Evolutionary conservation across 1,139 yeast species (phyloP).

Genomic region (Zygosaccharomyces sapae): DNA sequence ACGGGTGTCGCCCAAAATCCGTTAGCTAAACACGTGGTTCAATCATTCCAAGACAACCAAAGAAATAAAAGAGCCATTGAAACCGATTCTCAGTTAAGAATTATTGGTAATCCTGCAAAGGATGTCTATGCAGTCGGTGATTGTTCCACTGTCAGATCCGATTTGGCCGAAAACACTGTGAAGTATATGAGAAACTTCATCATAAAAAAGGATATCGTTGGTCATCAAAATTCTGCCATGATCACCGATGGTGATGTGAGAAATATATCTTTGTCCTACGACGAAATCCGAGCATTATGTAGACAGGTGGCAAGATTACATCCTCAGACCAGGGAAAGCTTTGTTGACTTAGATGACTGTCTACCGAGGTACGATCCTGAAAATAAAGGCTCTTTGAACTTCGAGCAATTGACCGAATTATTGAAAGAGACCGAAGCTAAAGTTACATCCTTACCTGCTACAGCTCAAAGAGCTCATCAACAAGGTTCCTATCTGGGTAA

Average conservation of each 20-base stretch:
- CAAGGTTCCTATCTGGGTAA: constrained; percentile 59
- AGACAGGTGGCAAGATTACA: constrained; percentile 45
- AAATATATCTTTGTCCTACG: constrained; percentile 42
- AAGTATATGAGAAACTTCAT: constrained; percentile 43
- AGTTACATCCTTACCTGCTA: constrained; percentile 61
- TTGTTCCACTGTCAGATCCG: constrained; percentile 58
- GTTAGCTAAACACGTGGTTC: constrained; percentile 47
- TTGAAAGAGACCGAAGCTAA: constrained; percentile 53
- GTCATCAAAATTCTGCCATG: constrained; percentile 32
- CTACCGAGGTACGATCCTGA: constrained; percentile 48
- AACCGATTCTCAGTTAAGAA: constrained; percentile 61
- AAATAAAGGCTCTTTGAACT: constrained; percentile 45
- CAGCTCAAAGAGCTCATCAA: constrained; percentile 65
- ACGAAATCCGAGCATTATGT: constrained; percentile 46
- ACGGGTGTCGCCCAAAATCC: constrained; percentile 64
- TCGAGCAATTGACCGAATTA: constrained; percentile 46
- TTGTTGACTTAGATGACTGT: constrained; percentile 46
- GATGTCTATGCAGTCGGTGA: constrained; percentile 68
- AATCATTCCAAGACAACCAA: constrained; percentile 43
- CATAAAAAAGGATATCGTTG: constrained; percentile 40
- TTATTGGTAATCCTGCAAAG: constrained; percentile 56
- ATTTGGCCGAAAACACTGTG: constrained; percentile 50
- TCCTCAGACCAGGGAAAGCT: constrained; percentile 57
- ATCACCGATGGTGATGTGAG: constrained; percentile 44
- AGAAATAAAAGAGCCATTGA: constrained; percentile 58